Percentiles rank a stretch among this genome's conserved stretches.
Conservation (phyloP, 192 early-diverging fungal species). For the Entophlyctis luteolus region DNA sequence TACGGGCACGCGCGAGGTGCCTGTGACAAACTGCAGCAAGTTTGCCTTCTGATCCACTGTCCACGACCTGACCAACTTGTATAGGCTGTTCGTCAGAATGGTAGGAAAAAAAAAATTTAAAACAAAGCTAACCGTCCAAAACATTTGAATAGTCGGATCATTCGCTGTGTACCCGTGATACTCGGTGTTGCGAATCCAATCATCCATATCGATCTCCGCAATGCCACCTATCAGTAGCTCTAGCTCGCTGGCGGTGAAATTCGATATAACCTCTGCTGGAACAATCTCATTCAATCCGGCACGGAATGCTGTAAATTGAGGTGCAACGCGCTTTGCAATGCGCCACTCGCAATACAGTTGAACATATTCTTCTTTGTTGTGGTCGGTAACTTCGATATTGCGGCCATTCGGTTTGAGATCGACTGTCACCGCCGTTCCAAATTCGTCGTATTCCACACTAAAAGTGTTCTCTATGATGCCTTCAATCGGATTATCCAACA, state of each 20-base stretch:
- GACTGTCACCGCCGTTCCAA: conserved; percentile 82
- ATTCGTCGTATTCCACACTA: conserved; percentile 87
- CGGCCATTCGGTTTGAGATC: conserved; percentile 85
- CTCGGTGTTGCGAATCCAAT: conserved; percentile 98
- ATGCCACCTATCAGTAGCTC: conserved; percentile 97
- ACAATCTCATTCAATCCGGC: conserved; percentile 94
- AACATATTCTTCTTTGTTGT: conserved; percentile 95
- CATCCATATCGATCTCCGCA: conserved; percentile 92
- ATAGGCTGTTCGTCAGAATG: background rate
- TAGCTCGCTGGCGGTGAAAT: conserved; percentile 96
- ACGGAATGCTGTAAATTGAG: conserved; percentile 91
- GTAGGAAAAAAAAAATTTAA: background rate
- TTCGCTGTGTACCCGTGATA: conserved; percentile 96
- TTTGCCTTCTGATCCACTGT: conserved; percentile 92
- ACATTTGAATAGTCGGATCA: conserved; percentile 91
- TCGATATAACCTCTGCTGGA: conserved; percentile 87
- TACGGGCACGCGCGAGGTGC: conserved; percentile 95
- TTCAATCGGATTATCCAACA: conserved; percentile 85
- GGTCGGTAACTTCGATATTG: conserved; percentile 87
- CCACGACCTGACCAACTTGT: conserved; percentile 62
- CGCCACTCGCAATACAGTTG: conserved; percentile 85
- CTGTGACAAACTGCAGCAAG: conserved; percentile 94
- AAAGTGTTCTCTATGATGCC: conserved; percentile 88
- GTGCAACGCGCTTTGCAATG: conserved; percentile 84
- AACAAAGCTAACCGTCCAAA: conserved; percentile 76